Evolutionary conservation across 768 basidiomycete genomes (phyloP).

Genomic region (Strobilomyces confusus): DNA sequence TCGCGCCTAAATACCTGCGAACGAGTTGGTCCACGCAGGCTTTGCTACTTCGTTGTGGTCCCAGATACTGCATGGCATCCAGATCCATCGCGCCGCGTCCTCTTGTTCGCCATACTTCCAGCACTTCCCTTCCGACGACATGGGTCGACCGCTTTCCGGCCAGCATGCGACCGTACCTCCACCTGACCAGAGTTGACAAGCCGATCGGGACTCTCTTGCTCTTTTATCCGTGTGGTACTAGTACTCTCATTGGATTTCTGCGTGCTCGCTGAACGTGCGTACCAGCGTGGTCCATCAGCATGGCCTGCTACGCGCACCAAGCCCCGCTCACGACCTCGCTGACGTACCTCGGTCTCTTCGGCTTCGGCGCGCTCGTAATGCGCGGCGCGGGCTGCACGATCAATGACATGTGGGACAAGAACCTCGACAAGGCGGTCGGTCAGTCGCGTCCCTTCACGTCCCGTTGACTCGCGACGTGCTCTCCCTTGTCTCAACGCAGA

Average conservation of each 20-base stretch:
- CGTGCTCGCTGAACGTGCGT: not conserved
- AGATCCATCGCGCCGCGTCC: not conserved
- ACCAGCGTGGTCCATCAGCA: conserved; percentile 95
- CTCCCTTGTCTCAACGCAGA: conserved; percentile 39
- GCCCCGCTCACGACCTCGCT: conserved; percentile 65
- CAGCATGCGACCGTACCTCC: conserved; percentile 70
- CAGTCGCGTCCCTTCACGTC: conserved; percentile 4
- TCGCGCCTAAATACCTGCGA: conserved; percentile 1
- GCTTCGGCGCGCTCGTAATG: conserved; percentile 90
- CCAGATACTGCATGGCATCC: not conserved
- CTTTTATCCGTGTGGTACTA: conserved; percentile 87
- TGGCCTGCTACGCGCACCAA: conserved; percentile 82
- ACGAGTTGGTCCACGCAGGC: not conserved
- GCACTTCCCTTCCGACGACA: conserved; percentile 30
- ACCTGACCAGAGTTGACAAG: conserved; percentile 88
- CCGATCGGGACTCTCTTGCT: conserved; percentile 91
- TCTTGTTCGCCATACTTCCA: conserved; percentile 17
- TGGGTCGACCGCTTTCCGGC: conserved; percentile 69
- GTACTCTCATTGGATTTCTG: not conserved
- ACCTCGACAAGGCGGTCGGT: conserved; percentile 92
- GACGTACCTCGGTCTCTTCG: conserved; percentile 79
- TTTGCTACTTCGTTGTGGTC: not conserved
- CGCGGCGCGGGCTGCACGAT: conserved; percentile 98
- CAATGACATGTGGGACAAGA: conserved; percentile 97
- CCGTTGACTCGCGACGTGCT: not conserved